A percentile compares a stretch with the other conserved stretches of the same genome.
Evolutionary conservation across 1,284 basidiomycete genomes (phyloP).

Genomic region (Melampsora allii-populina): DNA sequence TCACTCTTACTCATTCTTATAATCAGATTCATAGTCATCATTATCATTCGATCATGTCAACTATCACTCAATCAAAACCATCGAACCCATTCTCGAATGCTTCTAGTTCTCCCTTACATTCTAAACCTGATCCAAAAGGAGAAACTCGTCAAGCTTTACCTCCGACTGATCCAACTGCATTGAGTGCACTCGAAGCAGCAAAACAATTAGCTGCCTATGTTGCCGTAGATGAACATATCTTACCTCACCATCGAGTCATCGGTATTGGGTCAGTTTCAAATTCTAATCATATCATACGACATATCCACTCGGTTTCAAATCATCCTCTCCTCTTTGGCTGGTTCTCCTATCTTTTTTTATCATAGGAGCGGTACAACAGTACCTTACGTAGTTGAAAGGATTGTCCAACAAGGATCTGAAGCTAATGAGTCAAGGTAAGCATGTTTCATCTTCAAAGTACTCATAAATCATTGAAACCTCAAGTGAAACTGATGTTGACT

Average conservation of each 20-base stretch:
- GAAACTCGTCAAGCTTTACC: constrained; percentile 16
- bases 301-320: background rate
- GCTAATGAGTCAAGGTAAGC: constrained; percentile 62
- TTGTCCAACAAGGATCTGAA: constrained; percentile 74
- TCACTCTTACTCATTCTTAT: too few relatives aligned
- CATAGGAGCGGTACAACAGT: constrained; percentile 76
- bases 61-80: background rate
- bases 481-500: background rate
- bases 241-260: constrained; percentile 73
- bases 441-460: background rate
- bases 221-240: constrained; percentile 87
- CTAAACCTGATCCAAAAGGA: constrained; percentile 35
- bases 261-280: constrained; percentile 48
- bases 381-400: constrained; percentile 93
- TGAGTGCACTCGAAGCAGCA: constrained; percentile 56
- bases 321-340: constrained; percentile 79
- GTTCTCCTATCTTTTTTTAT: constrained; percentile 51
- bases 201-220: constrained; percentile 90
- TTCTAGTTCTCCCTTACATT: constrained; percentile 25
- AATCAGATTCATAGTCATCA: background rate
- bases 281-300: background rate
- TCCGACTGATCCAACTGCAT: constrained; percentile 23
- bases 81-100: constrained; percentile 30
- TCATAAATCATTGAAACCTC: background rate
- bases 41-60: constrained; percentile 3